phyloP scores from a whole-genome alignment of 2,329 filamentous ascomycete genomes.

The Exophiala lecanii-corni region DNA sequence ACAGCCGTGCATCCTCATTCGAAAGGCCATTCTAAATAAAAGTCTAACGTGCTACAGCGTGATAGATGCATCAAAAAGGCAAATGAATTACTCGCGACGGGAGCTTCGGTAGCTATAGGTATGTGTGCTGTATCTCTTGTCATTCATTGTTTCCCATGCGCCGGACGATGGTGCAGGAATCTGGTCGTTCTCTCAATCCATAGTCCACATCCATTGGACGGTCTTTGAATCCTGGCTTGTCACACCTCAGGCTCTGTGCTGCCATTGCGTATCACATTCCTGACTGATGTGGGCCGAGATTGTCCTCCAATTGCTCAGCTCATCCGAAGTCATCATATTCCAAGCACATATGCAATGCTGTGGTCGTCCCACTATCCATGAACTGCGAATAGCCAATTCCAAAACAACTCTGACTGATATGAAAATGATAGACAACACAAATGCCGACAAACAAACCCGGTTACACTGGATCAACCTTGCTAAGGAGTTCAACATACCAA shows the following conservation, averaged over 20 bases:
- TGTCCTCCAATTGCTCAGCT: no score
- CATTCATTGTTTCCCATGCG: background rate
- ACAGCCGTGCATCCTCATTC: background rate
- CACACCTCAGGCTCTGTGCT: no score
- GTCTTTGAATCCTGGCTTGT: no score
- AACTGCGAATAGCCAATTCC: no score
- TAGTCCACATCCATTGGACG: no score
- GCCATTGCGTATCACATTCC: no score
- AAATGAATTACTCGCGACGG: slow-evolving; percentile 57
- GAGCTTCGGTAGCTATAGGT: slow-evolving; percentile 73
- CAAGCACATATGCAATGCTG: no score
- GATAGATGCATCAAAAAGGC: slow-evolving; percentile 68
- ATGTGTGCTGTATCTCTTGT: slow-evolving; percentile 33
- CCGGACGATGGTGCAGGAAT: background rate
- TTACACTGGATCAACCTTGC: slow-evolving; percentile 75
- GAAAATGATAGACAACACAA: slow-evolving; percentile 87
- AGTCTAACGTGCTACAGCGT: slow-evolving; percentile 38
- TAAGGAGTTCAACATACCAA: slow-evolving; percentile 62
- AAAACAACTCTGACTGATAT: no score
- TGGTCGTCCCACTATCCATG: no score
- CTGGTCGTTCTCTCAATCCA: no score
- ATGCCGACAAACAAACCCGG: slow-evolving; percentile 72
- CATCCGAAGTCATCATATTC: no score
- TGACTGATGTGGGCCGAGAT: no score
- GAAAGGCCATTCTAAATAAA: background rate